Conservation (phyloP, 208 protist genomes). For the Trypanosomatidae sp. region DNA sequence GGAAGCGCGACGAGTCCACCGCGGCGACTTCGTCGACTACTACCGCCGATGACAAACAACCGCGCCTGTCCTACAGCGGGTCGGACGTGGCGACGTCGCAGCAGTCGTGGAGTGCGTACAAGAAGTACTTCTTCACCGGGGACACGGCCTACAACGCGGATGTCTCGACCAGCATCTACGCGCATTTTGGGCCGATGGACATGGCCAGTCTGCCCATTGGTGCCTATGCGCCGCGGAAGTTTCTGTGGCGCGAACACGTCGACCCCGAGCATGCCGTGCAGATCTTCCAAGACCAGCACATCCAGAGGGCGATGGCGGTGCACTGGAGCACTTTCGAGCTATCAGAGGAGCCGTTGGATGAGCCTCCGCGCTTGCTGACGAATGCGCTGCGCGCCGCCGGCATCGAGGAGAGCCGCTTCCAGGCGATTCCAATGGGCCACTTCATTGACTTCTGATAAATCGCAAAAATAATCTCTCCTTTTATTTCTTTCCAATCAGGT, state of each 20-base stretch:
- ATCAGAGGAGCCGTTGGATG: conserved; percentile 66
- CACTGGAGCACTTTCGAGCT: conserved; percentile 91
- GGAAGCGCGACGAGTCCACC: too few relatives aligned
- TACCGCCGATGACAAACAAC: too few relatives aligned
- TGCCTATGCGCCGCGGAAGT: conserved; percentile 75
- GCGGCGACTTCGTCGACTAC: too few relatives aligned
- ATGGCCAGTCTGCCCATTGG: conserved; percentile 83
- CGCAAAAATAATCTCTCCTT: too few relatives aligned
- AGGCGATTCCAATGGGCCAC: conserved; percentile 38
- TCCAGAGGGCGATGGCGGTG: conserved; percentile 51
- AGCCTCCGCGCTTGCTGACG: conserved; percentile 55
- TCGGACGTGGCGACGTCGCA: too few relatives aligned
- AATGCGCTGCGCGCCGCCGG: conserved; percentile 21
- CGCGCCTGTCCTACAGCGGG: too few relatives aligned
- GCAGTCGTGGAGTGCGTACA: conserved; percentile 31
- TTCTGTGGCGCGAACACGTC: conserved; percentile 60
- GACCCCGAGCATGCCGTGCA: conserved; percentile 72
- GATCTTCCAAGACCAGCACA: conserved; percentile 62
- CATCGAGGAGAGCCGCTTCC: conserved; percentile 30
- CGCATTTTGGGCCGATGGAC: conserved; percentile 45
- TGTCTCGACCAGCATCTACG: conserved; percentile 54
- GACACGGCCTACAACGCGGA: conserved; percentile 52
- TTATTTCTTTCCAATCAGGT: too few relatives aligned
- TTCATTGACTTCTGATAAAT: conserved; percentile 47
- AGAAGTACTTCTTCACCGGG: conserved; percentile 64